phyloP scores from a whole-genome alignment of 2,329 filamentous ascomycete genomes.

The Fusarium scirpi region DNA sequence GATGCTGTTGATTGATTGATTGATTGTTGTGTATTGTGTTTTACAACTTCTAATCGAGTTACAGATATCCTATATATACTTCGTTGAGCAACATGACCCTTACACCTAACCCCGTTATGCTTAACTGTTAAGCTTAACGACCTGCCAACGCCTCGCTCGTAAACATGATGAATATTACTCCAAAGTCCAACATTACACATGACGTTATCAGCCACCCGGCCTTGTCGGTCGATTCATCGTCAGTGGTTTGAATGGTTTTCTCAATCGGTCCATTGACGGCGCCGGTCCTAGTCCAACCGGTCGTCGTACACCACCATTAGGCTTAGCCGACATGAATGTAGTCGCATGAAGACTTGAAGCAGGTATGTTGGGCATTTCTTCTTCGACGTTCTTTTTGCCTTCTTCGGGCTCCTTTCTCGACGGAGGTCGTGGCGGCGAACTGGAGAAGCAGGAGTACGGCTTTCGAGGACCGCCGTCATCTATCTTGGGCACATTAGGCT shows the following conservation, averaged over 20 bases:
- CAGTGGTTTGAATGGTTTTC: slow-evolving; percentile 68
- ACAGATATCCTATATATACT: slow-evolving; percentile 25
- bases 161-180: slow-evolving; percentile 12
- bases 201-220: slow-evolving; percentile 34
- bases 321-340: slow-evolving; percentile 58
- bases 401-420: slow-evolving; percentile 39
- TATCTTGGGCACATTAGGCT: slow-evolving; percentile 48
- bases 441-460: slow-evolving; percentile 69
- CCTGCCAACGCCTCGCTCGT: slow-evolving; percentile 16
- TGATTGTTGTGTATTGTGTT: slow-evolving; percentile 7
- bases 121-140: slow-evolving; percentile 39
- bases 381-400: slow-evolving; percentile 42
- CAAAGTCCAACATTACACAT: slow-evolving; percentile 10
- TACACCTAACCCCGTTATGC: slow-evolving; percentile 36
- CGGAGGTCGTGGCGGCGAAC: slow-evolving; percentile 61
- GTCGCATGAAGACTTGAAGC: slow-evolving; percentile 64
- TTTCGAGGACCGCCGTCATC: slow-evolving; percentile 50
- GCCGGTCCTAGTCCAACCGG: slow-evolving; percentile 60
- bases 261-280: slow-evolving; percentile 62
- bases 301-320: slow-evolving; percentile 57
- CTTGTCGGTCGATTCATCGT: slow-evolving; percentile 61
- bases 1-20: not conserved
- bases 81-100: slow-evolving; percentile 3
- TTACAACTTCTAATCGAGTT: not conserved
- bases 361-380: slow-evolving; percentile 49